Percentiles rank a stretch among this genome's conserved stretches.
phyloP scores from a whole-genome alignment of 495 filamentous ascomycete genomes.

The Podospora didyma region DNA sequence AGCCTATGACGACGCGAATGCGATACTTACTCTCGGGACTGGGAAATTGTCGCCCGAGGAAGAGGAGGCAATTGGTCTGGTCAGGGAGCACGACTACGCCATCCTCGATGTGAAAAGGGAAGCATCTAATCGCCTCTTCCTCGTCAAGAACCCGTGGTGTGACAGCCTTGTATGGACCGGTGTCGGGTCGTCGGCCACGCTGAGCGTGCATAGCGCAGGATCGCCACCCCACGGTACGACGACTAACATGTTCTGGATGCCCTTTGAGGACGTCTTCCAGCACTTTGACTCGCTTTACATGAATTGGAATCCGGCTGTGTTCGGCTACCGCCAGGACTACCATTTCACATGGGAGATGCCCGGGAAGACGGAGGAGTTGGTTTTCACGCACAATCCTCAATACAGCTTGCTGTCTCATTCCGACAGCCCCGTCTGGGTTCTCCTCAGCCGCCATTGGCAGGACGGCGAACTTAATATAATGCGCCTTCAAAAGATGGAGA shows the following conservation, averaged over 20 bases:
- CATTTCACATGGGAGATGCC: constrained; percentile 87
- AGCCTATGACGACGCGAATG: constrained; percentile 72
- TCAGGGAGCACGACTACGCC: constrained; percentile 90
- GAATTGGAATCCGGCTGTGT: constrained; percentile 93
- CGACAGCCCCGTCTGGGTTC: constrained; percentile 70
- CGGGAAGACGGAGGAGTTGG: constrained; percentile 51
- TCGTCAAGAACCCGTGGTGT: constrained; percentile 96
- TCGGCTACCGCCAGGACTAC: constrained; percentile 73
- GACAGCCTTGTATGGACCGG: constrained; percentile 66
- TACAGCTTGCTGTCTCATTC: constrained; percentile 59
- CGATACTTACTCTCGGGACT: constrained; percentile 86
- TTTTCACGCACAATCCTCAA: constrained; percentile 78
- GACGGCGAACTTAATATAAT: constrained; percentile 41
- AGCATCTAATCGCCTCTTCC: constrained; percentile 53
- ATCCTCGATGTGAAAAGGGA: constrained; percentile 74
- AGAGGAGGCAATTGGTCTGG: constrained; percentile 75
- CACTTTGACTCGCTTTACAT: constrained; percentile 93
- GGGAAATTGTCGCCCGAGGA: constrained; percentile 69
- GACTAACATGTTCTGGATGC: constrained; percentile 92
- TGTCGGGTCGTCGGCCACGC: constrained; percentile 25
- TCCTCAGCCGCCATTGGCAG: constrained; percentile 80
- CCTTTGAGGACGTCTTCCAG: constrained; percentile 75
- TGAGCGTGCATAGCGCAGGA: constrained; percentile 17
- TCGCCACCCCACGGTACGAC: constrained; percentile 33
- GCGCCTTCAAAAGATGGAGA: constrained; percentile 24